phyloP scores from a whole-genome alignment of 2,329 filamentous ascomycete species.

The Huntiella abstrusa region DNA sequence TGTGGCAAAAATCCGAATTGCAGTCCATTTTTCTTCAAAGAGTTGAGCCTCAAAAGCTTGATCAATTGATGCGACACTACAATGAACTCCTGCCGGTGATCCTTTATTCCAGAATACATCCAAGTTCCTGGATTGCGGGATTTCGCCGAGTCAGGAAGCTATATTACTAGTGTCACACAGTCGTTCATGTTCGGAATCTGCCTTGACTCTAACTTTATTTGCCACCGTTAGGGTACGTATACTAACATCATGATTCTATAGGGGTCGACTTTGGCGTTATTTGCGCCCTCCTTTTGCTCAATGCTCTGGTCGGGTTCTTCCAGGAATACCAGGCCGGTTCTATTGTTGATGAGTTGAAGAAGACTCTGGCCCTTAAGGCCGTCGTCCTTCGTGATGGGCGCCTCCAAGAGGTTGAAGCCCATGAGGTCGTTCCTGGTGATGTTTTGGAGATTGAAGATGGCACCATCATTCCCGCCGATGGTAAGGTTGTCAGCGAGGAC shows the following conservation, averaged over 20 bases:
- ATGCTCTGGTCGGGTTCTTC: conserved; percentile 69
- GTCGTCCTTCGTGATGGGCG: conserved; percentile 64
- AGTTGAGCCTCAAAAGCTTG: too few species aligned
- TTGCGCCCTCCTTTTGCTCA: conserved; percentile 63
- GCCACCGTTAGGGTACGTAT: too few species aligned
- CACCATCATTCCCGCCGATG: conserved; percentile 79
- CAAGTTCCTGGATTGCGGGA: background rate
- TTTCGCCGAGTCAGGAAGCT: too few species aligned
- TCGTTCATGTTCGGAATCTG: background rate
- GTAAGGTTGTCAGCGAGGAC: conserved; percentile 64
- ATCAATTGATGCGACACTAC: too few species aligned
- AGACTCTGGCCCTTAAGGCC: conserved; percentile 74
- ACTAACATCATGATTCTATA: conserved; percentile 7
- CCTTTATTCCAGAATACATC: background rate
- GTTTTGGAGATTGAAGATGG: conserved; percentile 76
- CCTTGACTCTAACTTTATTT: too few species aligned
- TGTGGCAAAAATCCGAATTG: too few species aligned
- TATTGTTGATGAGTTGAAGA: conserved; percentile 80
- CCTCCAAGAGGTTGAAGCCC: conserved; percentile 61
- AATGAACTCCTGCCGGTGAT: too few species aligned
- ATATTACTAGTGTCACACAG: too few species aligned
- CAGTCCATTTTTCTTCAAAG: too few species aligned
- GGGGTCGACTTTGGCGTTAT: conserved; percentile 89
- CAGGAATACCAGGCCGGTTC: conserved; percentile 82
- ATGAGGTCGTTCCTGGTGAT: conserved; percentile 74